Base-by-base conservation (phyloP, 1,284 basidiomycete species). In the Apiotrichum porosum region DNA sequence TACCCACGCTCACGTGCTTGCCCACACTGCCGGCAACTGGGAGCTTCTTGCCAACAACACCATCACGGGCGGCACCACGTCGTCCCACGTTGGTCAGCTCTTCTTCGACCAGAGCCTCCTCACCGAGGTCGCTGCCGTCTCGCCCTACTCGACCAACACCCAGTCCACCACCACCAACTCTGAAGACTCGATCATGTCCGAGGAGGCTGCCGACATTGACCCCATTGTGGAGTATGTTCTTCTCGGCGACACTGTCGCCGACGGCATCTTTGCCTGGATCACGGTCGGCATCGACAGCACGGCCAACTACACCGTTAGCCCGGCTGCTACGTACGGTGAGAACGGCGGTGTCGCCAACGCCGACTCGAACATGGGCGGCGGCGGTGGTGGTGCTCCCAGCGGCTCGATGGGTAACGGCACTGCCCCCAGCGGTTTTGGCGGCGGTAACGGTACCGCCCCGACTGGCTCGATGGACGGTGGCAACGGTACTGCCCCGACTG, bases 81-180 rank as follows among this genome's bases (percentile, higher is more conserved):
- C 32, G 53, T 54, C 68, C 30, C 75, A 77, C 66, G 73, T 72
- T 14, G 75, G 76, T 21, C 76, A 77, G 55, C 64, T 76, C 53
- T 77, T 76, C 62, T 71, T 77, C 38, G 72, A 74, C 42, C 74
- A 76, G 51, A 57, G 61, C 30, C 61, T 77, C 46, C 69, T 76
- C 58, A 47, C 58, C 52, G 56, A 65, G 47, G 66, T 76, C 44
- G 72, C 61, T 50, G 57, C 59, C 37, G 47, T 74, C 26, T 58
- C 54, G 52, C 74, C 75, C 4, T 76, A 76, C 63, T 57, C 49
- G 55, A 52, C 57, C 41, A 76, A 75, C 63, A 55, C 44, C 1
- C 48, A 52, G 42, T 8, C 13, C 1, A 32, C 37, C 10, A 57
- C 54, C 1, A 9, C 12, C 19, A 61, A 59, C 42, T 18, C 41